Conservation (phyloP, 345 rosid species). For the Bretschneidera sinensis region DNA sequence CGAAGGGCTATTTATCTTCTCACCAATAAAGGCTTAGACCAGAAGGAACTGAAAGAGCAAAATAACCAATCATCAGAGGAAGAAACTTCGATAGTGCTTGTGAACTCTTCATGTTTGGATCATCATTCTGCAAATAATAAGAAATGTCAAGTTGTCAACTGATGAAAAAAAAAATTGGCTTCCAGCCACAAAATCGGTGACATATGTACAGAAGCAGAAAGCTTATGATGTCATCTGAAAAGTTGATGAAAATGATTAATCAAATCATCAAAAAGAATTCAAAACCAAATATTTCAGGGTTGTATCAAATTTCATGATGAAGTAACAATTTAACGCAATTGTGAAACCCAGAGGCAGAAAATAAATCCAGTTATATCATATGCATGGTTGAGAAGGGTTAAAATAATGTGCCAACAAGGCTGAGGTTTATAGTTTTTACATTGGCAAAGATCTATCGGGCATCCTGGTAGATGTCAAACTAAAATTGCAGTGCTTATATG, state of each 20-base stretch:
- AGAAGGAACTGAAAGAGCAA: constrained; percentile 96
- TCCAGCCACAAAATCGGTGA: too few species aligned
- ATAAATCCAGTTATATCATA: too few species aligned
- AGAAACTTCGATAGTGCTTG: constrained; percentile 79
- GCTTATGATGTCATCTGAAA: neutral
- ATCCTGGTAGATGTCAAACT: too few species aligned
- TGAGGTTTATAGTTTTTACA: too few species aligned
- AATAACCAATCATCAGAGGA: constrained; percentile 89
- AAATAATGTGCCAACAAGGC: too few species aligned
- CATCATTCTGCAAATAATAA: constrained; percentile 45
- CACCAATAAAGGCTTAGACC: constrained; percentile 98
- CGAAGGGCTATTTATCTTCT: constrained; percentile 23
- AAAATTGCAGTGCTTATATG: too few species aligned
- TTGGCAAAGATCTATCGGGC: too few species aligned
- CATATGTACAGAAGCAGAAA: constrained; percentile 1
- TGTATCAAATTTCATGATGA: neutral
- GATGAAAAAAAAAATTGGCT: too few species aligned
- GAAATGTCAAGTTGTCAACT: neutral
- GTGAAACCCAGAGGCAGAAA: neutral
- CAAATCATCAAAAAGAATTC: neutral
- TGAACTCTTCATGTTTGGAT: constrained; percentile 85
- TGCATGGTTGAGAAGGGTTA: too few species aligned
- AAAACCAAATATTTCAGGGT: neutral
- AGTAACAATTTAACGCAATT: constrained; percentile 3
- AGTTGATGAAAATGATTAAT: neutral